Evolutionary conservation across 2,329 filamentous ascomycete species (phyloP), one percentile per base, ranked within the genome.

Genomic region (Epichloe bromicola): DNA sequence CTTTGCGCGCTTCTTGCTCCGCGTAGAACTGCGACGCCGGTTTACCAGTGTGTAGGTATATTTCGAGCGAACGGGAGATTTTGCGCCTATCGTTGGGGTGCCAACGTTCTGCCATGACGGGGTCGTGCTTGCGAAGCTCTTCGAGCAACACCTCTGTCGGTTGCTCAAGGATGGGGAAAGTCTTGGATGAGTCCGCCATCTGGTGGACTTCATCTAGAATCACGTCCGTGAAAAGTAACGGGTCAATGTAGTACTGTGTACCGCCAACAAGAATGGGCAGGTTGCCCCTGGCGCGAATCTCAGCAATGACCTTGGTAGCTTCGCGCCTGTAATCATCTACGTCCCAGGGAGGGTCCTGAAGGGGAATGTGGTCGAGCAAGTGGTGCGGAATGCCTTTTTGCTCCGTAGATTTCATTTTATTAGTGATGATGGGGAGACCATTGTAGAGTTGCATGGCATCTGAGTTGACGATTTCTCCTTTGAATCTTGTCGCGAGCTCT

Each of bases 371-470:
- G 48, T 86, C 88, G 23, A 98, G 77, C 3, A 98, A 72, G 66
- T 98, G 91, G 63, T 98, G 93, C 4, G 86, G 85, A 11, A 98
- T 74, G 10, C 85, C 87, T 54, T 84, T 78, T 60, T 82, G 83
- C 64, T 97, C 91, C 19, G 81, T 75, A 1, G 63, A 49, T 0
- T 86, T 80, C 53, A 97, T 86, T 65, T 97, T 95, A 67, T 98
- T 98, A 26, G 93, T 98, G 59, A 97, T 91, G 56, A 97, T 84
- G 5, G 93, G 89, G 42, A 98, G 72, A 3, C 93, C 93, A 49
- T 79, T 78, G 66, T 98, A 98, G 70, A 98, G 82, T 65, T 98
- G 93, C 89, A 98, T 95, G 39, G 93, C 93, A 73, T 98, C 93
- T 45, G 88, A 88, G 64, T 98, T 98, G 70, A 98, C 89, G 49